Evolutionary conservation across 768 basidiomycete species (phyloP).

Genomic region (Sporobolomyces pararoseus): DNA sequence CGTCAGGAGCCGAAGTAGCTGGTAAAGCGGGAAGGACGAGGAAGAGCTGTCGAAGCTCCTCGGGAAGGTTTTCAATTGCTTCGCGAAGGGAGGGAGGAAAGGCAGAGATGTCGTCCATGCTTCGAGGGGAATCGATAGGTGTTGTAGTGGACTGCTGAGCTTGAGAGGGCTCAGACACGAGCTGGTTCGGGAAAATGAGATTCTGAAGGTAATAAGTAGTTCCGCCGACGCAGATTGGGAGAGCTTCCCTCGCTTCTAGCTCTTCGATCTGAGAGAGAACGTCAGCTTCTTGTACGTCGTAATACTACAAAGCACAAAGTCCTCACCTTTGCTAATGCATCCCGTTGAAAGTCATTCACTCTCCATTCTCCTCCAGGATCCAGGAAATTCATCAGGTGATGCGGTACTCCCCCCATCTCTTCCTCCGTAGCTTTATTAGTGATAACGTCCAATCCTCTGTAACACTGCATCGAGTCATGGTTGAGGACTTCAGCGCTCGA

Average conservation of each 20-base stretch:
- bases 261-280: constrained; percentile 62
- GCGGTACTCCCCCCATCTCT: constrained; percentile 76
- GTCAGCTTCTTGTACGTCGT: neutral
- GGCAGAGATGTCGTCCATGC: constrained; percentile 13
- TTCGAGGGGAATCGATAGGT: neutral
- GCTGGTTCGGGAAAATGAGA: constrained; percentile 77
- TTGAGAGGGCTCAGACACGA: constrained; percentile 49
- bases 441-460: constrained; percentile 81
- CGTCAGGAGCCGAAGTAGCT: constrained; percentile 29
- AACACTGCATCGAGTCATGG: constrained; percentile 97
- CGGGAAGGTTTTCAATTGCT: constrained; percentile 37
- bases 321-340: constrained; percentile 72
- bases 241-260: constrained; percentile 59
- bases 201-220: constrained; percentile 98
- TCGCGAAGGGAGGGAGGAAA: constrained; percentile 27
- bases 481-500: constrained; percentile 66
- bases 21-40: constrained; percentile 42
- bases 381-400: constrained; percentile 84
- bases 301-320: neutral
- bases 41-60: constrained; percentile 41
- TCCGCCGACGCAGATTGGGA: constrained; percentile 91
- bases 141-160: constrained; percentile 1
- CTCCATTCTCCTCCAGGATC: constrained; percentile 80
- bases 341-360: constrained; percentile 80
- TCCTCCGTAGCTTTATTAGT: constrained; percentile 82